Percentiles rank a stretch among this genome's conserved stretches.
Evolutionary conservation across 2,329 filamentous ascomycete genomes (phyloP).

Genomic region (Dichotomopilus funicola): DNA sequence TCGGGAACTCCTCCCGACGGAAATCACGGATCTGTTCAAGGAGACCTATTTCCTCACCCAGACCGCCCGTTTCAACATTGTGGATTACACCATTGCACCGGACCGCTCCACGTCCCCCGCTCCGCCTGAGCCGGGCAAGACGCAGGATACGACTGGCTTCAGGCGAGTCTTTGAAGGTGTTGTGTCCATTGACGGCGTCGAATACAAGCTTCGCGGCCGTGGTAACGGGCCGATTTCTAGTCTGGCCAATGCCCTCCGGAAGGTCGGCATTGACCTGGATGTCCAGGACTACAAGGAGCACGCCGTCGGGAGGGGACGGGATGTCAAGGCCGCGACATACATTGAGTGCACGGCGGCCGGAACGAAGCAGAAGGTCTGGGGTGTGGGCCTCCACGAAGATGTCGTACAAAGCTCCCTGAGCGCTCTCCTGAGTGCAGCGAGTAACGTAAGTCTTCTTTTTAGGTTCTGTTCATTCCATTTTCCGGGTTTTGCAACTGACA

Average conservation of each 20-base stretch:
- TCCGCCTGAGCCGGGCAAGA: constrained; percentile 61
- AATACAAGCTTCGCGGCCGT: constrained; percentile 70
- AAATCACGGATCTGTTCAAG: constrained; percentile 87
- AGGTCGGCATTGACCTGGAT: constrained; percentile 78
- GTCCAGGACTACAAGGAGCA: constrained; percentile 96
- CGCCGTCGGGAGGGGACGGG: constrained; percentile 71
- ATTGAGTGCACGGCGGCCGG: constrained; percentile 75
- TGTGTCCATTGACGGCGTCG: constrained; percentile 70
- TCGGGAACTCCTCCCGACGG: constrained; percentile 73
- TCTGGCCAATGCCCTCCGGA: constrained; percentile 71
- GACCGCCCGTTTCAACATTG: constrained; percentile 76
- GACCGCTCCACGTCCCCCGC: constrained; percentile 73
- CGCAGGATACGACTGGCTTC: constrained; percentile 69
- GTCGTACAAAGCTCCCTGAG: constrained; percentile 85
- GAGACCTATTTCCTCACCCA: constrained; percentile 76
- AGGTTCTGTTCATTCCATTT: background rate
- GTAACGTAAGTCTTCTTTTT: constrained; percentile 58
- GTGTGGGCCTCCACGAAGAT: constrained; percentile 86
- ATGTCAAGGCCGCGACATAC: constrained; percentile 90
- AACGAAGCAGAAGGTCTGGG: constrained; percentile 72
- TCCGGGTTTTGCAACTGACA: constrained; percentile 5
- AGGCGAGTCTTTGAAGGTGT: constrained; percentile 80
- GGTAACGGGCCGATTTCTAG: constrained; percentile 90
- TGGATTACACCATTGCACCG: constrained; percentile 86
- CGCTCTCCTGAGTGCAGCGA: constrained; percentile 77